These are phyloP conservation scores for Taiozyma onychis DNA, from an alignment of 1,139 yeast genomes.

Conservation along the genomic window DNA sequence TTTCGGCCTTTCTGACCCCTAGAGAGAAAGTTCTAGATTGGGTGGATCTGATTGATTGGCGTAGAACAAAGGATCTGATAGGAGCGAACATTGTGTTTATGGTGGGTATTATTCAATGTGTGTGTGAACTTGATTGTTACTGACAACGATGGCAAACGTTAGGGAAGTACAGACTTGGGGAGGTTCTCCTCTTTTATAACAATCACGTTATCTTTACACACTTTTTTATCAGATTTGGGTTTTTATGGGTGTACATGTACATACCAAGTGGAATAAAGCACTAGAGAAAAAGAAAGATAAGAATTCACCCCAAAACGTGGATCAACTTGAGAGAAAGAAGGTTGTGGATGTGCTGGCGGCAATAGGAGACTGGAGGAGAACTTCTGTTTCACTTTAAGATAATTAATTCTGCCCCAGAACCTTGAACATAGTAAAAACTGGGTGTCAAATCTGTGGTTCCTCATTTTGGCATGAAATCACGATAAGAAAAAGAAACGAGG, in stretches of 20 bases:
- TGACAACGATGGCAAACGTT: background rate
- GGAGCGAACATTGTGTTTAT: slow-evolving; percentile 10
- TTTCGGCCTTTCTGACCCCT: slow-evolving; percentile 11
- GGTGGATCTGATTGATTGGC: background rate
- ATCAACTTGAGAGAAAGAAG: too few species aligned
- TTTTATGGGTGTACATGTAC: background rate
- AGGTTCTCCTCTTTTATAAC: background rate
- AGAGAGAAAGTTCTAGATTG: slow-evolving; percentile 10
- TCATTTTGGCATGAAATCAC: background rate
- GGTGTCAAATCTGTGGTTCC: background rate
- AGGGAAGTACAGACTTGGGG: background rate
- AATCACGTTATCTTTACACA: background rate
- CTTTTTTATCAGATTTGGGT: background rate
- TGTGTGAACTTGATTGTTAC: background rate
- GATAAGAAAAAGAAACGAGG: background rate
- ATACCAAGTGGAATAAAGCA: background rate
- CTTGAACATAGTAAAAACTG: background rate
- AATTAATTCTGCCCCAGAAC: background rate
- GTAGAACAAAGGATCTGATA: slow-evolving; percentile 9
- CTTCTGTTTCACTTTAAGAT: background rate
- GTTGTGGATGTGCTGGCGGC: too few species aligned
- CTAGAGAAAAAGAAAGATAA: too few species aligned
- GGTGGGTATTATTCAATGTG: background rate
- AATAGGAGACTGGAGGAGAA: too few species aligned
- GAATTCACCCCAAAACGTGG: too few species aligned